Conservation (phyloP, 331 rosid genomes). For the Pyracantha coccinea region DNA sequence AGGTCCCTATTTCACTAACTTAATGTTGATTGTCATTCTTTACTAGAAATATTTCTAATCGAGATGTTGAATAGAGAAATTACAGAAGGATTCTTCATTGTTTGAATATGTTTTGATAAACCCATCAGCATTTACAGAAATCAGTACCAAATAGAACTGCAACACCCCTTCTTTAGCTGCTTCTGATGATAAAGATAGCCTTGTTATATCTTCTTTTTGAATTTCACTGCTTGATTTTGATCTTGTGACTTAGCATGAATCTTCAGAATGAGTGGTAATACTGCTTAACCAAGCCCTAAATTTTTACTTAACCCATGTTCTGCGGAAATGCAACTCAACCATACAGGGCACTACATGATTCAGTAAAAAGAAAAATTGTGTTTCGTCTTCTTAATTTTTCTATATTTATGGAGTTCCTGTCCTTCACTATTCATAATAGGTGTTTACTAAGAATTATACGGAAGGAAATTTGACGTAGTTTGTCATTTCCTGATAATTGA, state of each 20-base stretch:
- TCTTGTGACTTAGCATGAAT: background rate
- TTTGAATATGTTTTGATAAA: background rate
- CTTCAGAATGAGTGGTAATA: background rate
- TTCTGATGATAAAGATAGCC: background rate
- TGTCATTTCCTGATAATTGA: too few relatives aligned
- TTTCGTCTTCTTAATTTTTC: too few relatives aligned
- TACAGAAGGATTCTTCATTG: background rate
- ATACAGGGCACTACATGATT: background rate
- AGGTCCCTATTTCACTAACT: background rate
- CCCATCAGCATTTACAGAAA: background rate
- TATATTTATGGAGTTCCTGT: too few relatives aligned
- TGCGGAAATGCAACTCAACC: background rate
- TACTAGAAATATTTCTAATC: background rate
- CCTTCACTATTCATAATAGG: too few relatives aligned
- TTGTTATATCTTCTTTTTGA: too few relatives aligned
- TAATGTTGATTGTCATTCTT: background rate
- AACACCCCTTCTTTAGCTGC: background rate
- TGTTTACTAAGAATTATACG: too few relatives aligned
- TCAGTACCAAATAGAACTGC: background rate
- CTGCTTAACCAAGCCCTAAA: background rate
- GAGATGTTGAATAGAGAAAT: background rate
- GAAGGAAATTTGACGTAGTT: too few relatives aligned
- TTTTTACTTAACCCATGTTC: constrained; percentile 1
- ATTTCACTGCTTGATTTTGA: background rate
- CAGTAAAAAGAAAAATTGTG: too few relatives aligned